Percentiles rank a stretch among this genome's conserved stretches.
phyloP scores from a whole-genome alignment of 441 rosid genomes.

The Capsella rubella region DNA sequence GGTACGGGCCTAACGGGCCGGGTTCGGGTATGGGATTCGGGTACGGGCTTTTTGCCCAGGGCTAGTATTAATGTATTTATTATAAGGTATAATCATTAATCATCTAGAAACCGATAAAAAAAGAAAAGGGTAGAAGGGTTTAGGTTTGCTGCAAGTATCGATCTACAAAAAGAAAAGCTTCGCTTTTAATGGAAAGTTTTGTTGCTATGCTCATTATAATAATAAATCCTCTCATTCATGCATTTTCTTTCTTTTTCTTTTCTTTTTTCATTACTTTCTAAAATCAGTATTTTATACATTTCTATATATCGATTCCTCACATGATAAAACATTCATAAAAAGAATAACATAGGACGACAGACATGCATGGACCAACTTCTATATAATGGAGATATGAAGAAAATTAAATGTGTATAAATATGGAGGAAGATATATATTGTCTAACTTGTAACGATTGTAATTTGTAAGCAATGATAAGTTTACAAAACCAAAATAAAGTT shows the following conservation, averaged over 20 bases:
- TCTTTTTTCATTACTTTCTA: no score
- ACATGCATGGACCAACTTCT: no score
- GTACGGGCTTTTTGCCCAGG: no score
- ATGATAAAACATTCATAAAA: no score
- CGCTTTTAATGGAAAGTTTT: conserved; percentile 68
- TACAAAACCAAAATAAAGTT: neutral
- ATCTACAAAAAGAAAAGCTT: conserved; percentile 47
- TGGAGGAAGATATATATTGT: neutral
- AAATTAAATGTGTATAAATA: no score
- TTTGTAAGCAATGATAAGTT: neutral
- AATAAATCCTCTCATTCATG: conserved; percentile 27
- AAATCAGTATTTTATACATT: no score
- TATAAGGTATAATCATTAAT: neutral
- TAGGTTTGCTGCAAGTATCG: conserved; percentile 63
- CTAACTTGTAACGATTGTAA: neutral
- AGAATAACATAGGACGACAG: no score
- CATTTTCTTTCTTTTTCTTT: neutral
- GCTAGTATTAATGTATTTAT: neutral
- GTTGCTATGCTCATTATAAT: conserved; percentile 30
- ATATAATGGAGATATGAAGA: no score
- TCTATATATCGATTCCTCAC: no score
- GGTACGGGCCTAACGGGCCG: no score
- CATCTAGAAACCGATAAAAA: conserved; percentile 41
- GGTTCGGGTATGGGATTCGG: no score
- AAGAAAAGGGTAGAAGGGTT: conserved; percentile 31